Conservation (phyloP, 257 asterid species). For the Cordia subcordata region DNA sequence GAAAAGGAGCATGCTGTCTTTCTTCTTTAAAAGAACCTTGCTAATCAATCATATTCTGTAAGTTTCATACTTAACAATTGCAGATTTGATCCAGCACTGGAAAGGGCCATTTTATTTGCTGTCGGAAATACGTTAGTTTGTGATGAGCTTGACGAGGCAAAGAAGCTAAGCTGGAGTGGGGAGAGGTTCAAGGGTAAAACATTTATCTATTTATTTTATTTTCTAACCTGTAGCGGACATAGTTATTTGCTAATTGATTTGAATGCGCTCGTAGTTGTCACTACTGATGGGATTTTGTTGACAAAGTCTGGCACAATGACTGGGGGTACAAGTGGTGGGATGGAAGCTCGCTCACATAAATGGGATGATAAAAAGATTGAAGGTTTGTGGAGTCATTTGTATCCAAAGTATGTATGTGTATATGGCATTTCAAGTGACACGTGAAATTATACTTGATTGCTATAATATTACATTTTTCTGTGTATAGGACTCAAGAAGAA, state of each 20-base stretch:
- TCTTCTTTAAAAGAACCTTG: not conserved
- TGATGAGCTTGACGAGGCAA: constrained; percentile 89
- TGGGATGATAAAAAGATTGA: constrained; percentile 97
- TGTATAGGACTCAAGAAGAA: constrained; percentile 77
- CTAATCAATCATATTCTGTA: constrained; percentile 3
- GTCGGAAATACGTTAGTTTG: constrained; percentile 97
- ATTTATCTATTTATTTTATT: not conserved
- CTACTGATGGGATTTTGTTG: constrained; percentile 85
- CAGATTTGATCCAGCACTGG: constrained; percentile 72
- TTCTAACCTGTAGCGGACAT: not conserved
- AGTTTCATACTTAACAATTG: constrained; percentile 49
- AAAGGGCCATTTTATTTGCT: constrained; percentile 88
- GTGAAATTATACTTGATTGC: constrained; percentile 11
- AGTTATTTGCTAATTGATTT: constrained; percentile 2
- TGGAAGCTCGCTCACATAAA: constrained; percentile 98
- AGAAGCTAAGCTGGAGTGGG: constrained; percentile 92
- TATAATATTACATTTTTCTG: constrained; percentile 15
- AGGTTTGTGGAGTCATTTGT: constrained; percentile 39
- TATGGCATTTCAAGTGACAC: not conserved
- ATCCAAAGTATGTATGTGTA: not conserved
- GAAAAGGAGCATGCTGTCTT: too few species aligned
- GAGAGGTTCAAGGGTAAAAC: constrained; percentile 76
- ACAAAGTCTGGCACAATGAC: constrained; percentile 99
- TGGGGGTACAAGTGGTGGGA: constrained; percentile 98
- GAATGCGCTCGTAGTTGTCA: constrained; percentile 62